These are phyloP conservation scores for Penicillium dipodomyicola DNA, from an alignment of 495 filamentous ascomycete species.

Conservation along the genomic window DNA sequence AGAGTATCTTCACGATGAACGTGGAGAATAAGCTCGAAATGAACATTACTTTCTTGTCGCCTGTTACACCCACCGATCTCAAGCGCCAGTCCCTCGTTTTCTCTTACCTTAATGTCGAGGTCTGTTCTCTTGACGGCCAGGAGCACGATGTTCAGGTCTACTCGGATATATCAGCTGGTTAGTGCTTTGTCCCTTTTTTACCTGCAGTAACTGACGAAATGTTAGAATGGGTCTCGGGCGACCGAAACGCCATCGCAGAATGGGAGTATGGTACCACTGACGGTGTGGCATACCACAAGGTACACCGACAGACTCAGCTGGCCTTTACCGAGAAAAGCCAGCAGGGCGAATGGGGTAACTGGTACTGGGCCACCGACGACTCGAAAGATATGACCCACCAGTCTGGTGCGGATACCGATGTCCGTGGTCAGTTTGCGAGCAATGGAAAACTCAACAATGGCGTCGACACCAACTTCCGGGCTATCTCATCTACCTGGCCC, in stretches of 20 bases:
- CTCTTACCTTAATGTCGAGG: constrained; percentile 55
- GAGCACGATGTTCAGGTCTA: constrained; percentile 58
- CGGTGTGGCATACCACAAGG: constrained; percentile 51
- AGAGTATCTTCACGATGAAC: constrained; percentile 55
- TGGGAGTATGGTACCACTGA: constrained; percentile 53
- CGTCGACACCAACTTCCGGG: constrained; percentile 50
- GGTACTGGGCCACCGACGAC: constrained; percentile 55
- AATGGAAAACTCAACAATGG: constrained; percentile 46
- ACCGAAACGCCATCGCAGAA: constrained; percentile 46
- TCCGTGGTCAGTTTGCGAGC: constrained; percentile 47
- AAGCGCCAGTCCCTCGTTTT: constrained; percentile 54
- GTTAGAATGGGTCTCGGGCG: constrained; percentile 58
- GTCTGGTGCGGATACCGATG: constrained; percentile 46
- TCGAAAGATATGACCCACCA: constrained; percentile 42
- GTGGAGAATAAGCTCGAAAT: constrained; percentile 47
- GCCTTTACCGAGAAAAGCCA: constrained; percentile 53
- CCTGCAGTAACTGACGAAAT: constrained; percentile 15
- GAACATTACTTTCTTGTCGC: constrained; percentile 58
- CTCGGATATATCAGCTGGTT: constrained; percentile 60
- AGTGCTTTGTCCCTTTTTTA: constrained; percentile 11
- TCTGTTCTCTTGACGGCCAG: constrained; percentile 51
- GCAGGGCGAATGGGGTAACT: constrained; percentile 58
- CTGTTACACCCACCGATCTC: constrained; percentile 54
- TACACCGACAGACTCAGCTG: constrained; percentile 52
- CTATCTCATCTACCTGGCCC: constrained; percentile 52